Conservation (phyloP, 441 rosid genomes). For the Aleurites moluccanus region DNA sequence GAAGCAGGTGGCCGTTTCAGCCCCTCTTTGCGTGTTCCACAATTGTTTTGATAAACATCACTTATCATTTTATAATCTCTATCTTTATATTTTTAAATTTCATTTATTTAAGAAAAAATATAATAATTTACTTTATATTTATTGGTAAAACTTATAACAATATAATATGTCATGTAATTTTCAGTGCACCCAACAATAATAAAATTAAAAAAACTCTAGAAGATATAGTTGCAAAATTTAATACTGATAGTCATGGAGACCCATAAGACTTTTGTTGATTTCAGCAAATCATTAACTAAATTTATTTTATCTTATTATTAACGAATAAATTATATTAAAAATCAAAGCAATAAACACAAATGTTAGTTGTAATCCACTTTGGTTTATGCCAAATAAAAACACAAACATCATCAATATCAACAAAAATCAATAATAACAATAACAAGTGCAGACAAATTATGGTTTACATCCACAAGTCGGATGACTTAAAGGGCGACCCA, state of each 20-base stretch:
- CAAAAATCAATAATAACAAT: not conserved
- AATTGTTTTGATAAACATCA: not conserved
- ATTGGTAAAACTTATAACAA: no score
- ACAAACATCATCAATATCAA: not conserved
- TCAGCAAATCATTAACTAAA: constrained; percentile 14
- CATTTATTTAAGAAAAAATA: no score
- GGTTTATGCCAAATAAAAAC: constrained; percentile 10
- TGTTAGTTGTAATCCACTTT: constrained; percentile 35
- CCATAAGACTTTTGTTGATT: constrained; percentile 5
- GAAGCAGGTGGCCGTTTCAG: not conserved
- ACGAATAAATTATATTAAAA: not conserved
- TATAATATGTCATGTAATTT: no score
- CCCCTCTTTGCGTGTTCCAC: constrained; percentile 8
- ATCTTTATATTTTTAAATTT: no score
- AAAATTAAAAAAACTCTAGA: not conserved
- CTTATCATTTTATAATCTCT: no score
- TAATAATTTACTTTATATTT: no score
- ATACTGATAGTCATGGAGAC: constrained; percentile 1
- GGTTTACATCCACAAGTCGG: constrained; percentile 14
- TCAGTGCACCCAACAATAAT: no score
- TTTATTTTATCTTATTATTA: constrained; percentile 5
- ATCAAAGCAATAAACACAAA: not conserved
- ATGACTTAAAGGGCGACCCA: not conserved
- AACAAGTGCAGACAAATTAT: constrained; percentile 17
- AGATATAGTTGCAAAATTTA: not conserved